These are phyloP conservation scores for Hypsizygus marmoreus DNA, from an alignment of 768 basidiomycete genomes.

Conservation along the genomic window DNA sequence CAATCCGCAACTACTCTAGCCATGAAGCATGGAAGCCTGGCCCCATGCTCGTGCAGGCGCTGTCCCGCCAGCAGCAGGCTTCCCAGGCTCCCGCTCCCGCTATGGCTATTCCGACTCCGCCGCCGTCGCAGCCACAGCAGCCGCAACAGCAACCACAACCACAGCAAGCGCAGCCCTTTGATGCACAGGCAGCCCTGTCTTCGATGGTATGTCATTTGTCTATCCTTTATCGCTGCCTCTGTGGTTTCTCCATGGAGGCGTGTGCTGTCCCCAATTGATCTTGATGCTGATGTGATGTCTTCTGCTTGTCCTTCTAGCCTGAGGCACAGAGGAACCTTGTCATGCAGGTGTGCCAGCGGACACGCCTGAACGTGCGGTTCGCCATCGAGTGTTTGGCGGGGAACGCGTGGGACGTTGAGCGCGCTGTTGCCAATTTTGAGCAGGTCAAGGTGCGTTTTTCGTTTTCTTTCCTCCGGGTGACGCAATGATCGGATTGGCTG, in stretches of 20 bases:
- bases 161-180: slow-evolving; percentile 40
- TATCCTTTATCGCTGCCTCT: too few relatives aligned
- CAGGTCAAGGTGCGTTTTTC: slow-evolving; percentile 71
- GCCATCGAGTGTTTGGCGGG: slow-evolving; percentile 83
- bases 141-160: slow-evolving; percentile 26
- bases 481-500: slow-evolving; percentile 17
- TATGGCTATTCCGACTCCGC: slow-evolving; percentile 24
- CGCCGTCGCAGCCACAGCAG: slow-evolving; percentile 23
- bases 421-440: slow-evolving; percentile 84
- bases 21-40: slow-evolving; percentile 79
- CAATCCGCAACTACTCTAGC: slow-evolving; percentile 81
- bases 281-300: slow-evolving; percentile 3
- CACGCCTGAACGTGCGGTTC: slow-evolving; percentile 77
- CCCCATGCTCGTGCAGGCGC: slow-evolving; percentile 70
- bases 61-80: slow-evolving; percentile 24
- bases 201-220: slow-evolving; percentile 52
- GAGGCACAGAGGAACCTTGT: slow-evolving; percentile 73
- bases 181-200: slow-evolving; percentile 53
- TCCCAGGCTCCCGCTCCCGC: slow-evolving; percentile 27
- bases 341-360: slow-evolving; percentile 68
- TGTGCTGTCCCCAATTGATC: too few relatives aligned
- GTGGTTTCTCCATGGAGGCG: too few relatives aligned
- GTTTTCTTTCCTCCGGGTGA: neutral
- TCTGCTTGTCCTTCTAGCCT: slow-evolving; percentile 47
- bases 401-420: slow-evolving; percentile 82